Conservation (phyloP, 1,284 basidiomycete genomes). For the Somion occarium region DNA sequence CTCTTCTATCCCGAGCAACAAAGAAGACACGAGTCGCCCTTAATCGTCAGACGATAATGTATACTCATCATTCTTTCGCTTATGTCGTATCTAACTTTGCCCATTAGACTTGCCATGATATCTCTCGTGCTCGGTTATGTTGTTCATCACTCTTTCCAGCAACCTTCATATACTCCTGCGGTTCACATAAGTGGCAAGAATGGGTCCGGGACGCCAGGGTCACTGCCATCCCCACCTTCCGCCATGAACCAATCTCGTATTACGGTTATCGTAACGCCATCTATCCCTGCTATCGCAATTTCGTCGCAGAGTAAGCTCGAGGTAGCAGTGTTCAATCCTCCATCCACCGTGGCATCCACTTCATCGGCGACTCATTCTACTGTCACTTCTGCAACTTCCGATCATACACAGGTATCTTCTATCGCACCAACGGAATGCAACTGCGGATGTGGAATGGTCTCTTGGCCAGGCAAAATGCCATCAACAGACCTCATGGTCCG, state of each 20-base stretch:
- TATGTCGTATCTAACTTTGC: constrained; percentile 10
- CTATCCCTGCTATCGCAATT: constrained; percentile 14
- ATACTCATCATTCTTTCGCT: background rate
- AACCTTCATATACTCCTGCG: background rate
- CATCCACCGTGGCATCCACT: constrained; percentile 33
- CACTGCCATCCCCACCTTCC: background rate
- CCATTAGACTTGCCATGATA: constrained; percentile 54
- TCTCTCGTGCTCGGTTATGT: constrained; percentile 64
- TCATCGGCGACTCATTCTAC: constrained; percentile 19
- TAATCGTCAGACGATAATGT: background rate
- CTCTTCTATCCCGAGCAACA: constrained; percentile 30
- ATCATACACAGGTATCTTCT: constrained; percentile 1
- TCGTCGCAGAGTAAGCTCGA: constrained; percentile 52
- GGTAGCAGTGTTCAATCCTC: constrained; percentile 48
- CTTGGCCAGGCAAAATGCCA: constrained; percentile 29
- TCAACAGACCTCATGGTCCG: constrained; percentile 37
- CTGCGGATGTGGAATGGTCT: constrained; percentile 27
- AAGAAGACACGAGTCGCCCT: constrained; percentile 8
- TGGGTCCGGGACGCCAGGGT: background rate
- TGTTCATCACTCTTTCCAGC: constrained; percentile 37
- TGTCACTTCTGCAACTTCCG: constrained; percentile 14
- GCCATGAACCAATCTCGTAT: background rate
- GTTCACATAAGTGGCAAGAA: background rate
- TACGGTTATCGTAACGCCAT: too few species aligned
- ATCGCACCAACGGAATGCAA: constrained; percentile 23